A percentile compares a stretch with the other conserved stretches of the same genome.
phyloP scores from a whole-genome alignment of 163 green algal genomes.

The Chloroidium sp. region DNA sequence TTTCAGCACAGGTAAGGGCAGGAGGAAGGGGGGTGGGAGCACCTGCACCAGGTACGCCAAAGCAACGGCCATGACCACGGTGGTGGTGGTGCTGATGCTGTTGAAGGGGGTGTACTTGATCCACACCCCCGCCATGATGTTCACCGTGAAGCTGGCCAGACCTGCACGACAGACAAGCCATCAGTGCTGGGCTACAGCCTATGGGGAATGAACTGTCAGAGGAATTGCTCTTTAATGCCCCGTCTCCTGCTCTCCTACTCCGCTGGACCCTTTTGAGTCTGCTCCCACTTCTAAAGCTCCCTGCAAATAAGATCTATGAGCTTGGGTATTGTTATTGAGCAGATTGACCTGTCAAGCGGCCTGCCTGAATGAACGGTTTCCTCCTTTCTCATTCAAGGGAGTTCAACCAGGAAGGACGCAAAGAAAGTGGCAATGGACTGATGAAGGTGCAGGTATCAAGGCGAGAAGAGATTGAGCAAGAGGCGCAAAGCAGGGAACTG shows the following conservation, averaged over 20 bases:
- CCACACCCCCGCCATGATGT: constrained; percentile 42
- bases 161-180: constrained; percentile 14
- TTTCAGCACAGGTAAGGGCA: background rate
- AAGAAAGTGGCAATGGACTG: background rate
- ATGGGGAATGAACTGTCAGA: background rate
- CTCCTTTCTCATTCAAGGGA: background rate
- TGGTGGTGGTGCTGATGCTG: background rate
- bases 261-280: too few species aligned
- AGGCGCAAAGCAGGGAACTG: background rate
- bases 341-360: too few species aligned
- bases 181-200: background rate
- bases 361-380: background rate
- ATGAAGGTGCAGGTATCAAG: background rate
- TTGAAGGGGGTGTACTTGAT: constrained; percentile 30
- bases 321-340: too few species aligned
- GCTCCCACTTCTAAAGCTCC: too few species aligned
- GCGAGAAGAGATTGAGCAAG: background rate
- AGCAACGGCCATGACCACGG: background rate
- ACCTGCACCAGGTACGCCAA: background rate
- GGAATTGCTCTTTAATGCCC: background rate
- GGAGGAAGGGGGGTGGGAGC: background rate
- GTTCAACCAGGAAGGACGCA: background rate
- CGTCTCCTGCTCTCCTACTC: background rate
- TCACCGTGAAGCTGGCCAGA: constrained; percentile 46
- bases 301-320: too few species aligned